A percentile compares a stretch with the other conserved stretches of the same genome.
Conservation (phyloP, 2,329 filamentous ascomycete genomes). For the Colletotrichum magnum region DNA sequence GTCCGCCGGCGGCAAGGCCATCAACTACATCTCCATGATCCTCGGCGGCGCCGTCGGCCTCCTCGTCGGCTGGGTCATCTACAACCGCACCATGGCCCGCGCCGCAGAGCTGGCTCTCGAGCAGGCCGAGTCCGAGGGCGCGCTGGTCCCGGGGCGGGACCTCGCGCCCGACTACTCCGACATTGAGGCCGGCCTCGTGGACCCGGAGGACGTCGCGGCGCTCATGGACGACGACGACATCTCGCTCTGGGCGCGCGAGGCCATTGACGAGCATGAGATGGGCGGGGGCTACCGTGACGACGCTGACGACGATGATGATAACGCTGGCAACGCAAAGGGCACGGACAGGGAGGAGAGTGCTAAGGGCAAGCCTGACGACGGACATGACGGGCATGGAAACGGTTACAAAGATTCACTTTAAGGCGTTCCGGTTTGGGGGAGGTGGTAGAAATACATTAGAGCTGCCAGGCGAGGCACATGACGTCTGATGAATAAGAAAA, state of each 20-base stretch:
- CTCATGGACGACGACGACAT: constrained; percentile 73
- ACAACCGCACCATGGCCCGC: constrained; percentile 76
- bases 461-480: constrained; percentile 2
- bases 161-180: constrained; percentile 55
- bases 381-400: constrained; percentile 4
- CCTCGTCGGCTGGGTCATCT: constrained; percentile 87
- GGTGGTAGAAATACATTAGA: constrained; percentile 14
- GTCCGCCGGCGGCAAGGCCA: constrained; percentile 80
- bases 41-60: constrained; percentile 80
- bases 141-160: constrained; percentile 41
- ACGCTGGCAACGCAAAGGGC: constrained; percentile 15
- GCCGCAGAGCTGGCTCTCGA: constrained; percentile 70
- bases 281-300: constrained; percentile 45
- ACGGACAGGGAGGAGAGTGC: constrained; percentile 1
- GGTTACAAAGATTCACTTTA: constrained; percentile 24
- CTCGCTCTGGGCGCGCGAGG: constrained; percentile 67
- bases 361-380: constrained; percentile 15
- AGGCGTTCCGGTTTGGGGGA: constrained; percentile 13
- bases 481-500: not conserved
- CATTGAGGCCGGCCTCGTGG: constrained; percentile 58
- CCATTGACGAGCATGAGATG: constrained; percentile 49
- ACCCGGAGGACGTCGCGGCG: constrained; percentile 66
- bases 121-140: constrained; percentile 48
- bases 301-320: constrained; percentile 49
- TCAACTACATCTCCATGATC: constrained; percentile 88